phyloP scores from a whole-genome alignment of 495 filamentous ascomycete species.

The Cryomyces antarcticus region DNA sequence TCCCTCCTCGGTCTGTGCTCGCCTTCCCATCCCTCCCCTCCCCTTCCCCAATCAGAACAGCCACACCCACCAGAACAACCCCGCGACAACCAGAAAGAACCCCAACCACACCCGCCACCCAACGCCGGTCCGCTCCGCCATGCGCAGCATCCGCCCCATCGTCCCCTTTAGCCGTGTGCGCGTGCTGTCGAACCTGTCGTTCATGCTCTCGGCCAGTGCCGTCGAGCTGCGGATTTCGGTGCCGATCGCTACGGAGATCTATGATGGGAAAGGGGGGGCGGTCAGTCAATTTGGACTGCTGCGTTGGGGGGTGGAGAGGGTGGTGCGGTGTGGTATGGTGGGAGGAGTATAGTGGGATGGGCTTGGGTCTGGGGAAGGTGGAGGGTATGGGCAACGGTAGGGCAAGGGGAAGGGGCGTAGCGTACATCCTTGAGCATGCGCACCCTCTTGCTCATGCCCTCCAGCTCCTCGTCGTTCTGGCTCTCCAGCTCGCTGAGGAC shows the following conservation, averaged over 20 bases:
- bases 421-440: conserved; percentile 77
- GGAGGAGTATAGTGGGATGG: too few relatives aligned
- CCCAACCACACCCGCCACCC: conserved; percentile 84
- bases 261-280: background rate
- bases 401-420: conserved; percentile 5
- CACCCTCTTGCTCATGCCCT: conserved; percentile 80
- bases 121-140: conserved; percentile 84
- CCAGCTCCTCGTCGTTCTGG: conserved; percentile 82
- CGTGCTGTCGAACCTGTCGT: conserved; percentile 76
- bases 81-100: conserved; percentile 63
- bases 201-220: conserved; percentile 69
- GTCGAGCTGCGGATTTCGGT: conserved; percentile 81
- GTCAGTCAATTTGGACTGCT: too few relatives aligned
- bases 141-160: conserved; percentile 90
- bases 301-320: too few relatives aligned
- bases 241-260: conserved; percentile 86
- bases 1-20: background rate
- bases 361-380: background rate
- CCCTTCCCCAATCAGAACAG: conserved; percentile 30
- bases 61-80: conserved; percentile 85
- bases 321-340: too few relatives aligned
- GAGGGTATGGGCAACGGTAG: background rate
- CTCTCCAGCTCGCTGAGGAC: conserved; percentile 86
- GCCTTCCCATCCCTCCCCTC: background rate
- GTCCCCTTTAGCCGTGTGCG: conserved; percentile 61